Conservation (phyloP, 176 grass and related monocot genomes). For the barley (Hordeum vulgare) region MorexV3_pseudomolecules_assembly NC_058519.1:122175553-122176052, state of each 20-base stretch:
- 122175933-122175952: neutral
- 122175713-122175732: conserved; percentile 58
- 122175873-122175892: too few species aligned
- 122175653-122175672: conserved; percentile 59
- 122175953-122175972: neutral
- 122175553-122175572: neutral
- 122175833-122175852: neutral
- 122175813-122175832: neutral
- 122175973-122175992: too few species aligned
- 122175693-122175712: conserved; percentile 88
- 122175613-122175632: conserved; percentile 40
- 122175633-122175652: too few species aligned
- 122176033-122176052: too few species aligned
- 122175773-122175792: neutral
- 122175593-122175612: neutral
- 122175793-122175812: neutral
- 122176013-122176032: too few species aligned
- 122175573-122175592: neutral
- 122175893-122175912: too few species aligned
- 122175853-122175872: neutral
- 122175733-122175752: neutral
- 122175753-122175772: neutral
- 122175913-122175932: too few species aligned
- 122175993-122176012: too few species aligned
- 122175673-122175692: conserved; percentile 71